A percentile compares a stretch with the other conserved stretches of the same genome.
phyloP scores from a whole-genome alignment of 2,329 filamentous ascomycete species.

The Triangularia verruculosa region DNA sequence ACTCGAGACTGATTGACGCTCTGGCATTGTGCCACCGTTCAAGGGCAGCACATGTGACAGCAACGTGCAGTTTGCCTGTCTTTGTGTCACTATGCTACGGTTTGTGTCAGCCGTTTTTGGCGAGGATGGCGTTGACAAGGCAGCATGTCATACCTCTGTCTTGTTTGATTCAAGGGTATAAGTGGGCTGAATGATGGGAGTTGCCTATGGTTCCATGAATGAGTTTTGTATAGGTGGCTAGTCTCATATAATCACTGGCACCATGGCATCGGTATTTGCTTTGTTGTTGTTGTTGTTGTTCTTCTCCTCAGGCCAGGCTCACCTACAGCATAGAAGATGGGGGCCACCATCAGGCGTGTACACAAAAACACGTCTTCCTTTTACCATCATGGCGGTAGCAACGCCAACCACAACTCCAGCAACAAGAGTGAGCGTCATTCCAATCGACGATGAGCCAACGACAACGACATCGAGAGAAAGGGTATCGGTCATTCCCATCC shows the following conservation, averaged over 20 bases:
- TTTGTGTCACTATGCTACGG: not conserved
- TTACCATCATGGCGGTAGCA: not conserved
- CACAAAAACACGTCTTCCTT: not conserved
- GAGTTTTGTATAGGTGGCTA: not conserved
- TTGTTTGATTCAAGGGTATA: not conserved
- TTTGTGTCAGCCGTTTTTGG: not conserved
- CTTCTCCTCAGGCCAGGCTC: not conserved
- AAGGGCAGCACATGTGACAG: not conserved
- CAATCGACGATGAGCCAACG: not conserved
- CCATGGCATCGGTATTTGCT: not conserved
- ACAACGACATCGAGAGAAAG: not conserved
- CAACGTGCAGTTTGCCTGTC: not conserved
- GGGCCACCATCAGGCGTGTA: not conserved
- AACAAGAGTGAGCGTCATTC: too few species aligned
- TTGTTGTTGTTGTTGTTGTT: not conserved
- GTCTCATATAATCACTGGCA: not conserved
- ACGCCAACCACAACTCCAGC: not conserved
- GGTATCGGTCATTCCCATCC: not conserved
- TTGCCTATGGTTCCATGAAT: not conserved
- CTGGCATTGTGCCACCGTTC: not conserved
- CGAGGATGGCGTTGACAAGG: not conserved
- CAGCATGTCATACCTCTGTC: not conserved
- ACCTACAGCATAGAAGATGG: not conserved
- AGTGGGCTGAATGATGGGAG: not conserved
- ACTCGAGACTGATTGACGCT: constrained; percentile 8